Base-by-base conservation (phyloP, 108 stramenopile genomes). In the Fragilariopsis cylindrus region DNA sequence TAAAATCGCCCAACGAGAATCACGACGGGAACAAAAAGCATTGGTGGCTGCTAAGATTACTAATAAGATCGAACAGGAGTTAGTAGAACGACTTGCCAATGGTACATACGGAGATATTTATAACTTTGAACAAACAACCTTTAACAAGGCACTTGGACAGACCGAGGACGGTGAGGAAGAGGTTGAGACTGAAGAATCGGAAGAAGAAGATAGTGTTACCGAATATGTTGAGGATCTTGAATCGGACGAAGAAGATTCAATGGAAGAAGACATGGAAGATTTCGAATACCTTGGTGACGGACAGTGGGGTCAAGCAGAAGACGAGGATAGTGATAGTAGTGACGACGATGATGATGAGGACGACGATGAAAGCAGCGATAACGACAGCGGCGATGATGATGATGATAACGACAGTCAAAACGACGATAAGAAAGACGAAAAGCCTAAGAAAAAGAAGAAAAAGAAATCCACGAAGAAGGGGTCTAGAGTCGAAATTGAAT, bases 51-150 rank as follows among this genome's bases (percentile, higher is more conserved):
- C 98, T 48, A 93, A 96, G 81, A 81, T 99, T 65, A 96, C 95
- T 56, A 75, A 82, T 48, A 85, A 76, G 30, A 95, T 99, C 60
- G 93, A 99, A 83, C 96, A 92, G 76, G 98, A 99, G 83, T 81
- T 99, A 52, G 86, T 97, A 68, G 96, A 97, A 70, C 85, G 98
- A 65, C 74, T 99, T 40, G 95, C 96, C 65, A 90, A 87, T 74
- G 97, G 96, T 48, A 96, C 96, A 0, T 97, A 99, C 84, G 97
- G 97, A 46, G 98, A 98, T 75, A 96, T 98, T 47, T 98, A 98
- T 82, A 98, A 98, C 82, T 98, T 97, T 85, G 96, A 97, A 39
- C 91, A 97, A 81, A 81, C 79, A 53, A 58, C 85, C 15, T 98
- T 92, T 71, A 85, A 92, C 48, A 93, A 90, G 75, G 96, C 92